Evolutionary conservation across 176 grass and related monocot genomes (phyloP).

Genomic region (Hordeum vulgare): DNA sequence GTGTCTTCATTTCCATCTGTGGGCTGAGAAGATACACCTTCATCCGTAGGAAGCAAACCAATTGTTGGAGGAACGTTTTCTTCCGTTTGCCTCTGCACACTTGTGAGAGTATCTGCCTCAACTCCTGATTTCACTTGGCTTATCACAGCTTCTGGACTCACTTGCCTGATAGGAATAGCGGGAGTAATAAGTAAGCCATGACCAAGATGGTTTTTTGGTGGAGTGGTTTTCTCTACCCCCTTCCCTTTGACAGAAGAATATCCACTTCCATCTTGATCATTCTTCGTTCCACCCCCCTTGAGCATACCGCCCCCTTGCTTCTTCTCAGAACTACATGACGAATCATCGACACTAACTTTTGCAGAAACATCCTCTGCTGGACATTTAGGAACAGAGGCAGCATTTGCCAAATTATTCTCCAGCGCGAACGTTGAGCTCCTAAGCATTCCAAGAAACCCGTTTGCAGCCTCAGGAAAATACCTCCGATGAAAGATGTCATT

Average conservation of each 20-base stretch:
- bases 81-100: not conserved
- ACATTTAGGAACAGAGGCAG: not conserved
- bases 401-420: not conserved
- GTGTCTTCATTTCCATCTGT: not conserved
- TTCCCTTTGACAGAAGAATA: slow-evolving; percentile 11
- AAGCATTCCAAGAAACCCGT: slow-evolving; percentile 38
- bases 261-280: slow-evolving; percentile 3
- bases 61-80: not conserved
- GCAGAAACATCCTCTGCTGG: not conserved
- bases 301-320: not conserved
- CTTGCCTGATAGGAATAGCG: slow-evolving; percentile 38
- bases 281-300: slow-evolving; percentile 18
- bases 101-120: not conserved
- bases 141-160: slow-evolving; percentile 23
- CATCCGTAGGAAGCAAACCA: not conserved
- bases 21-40: not conserved
- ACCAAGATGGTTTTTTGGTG: not conserved
- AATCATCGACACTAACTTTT: too few species aligned
- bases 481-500: slow-evolving; percentile 8
- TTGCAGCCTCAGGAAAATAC: slow-evolving; percentile 2
- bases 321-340: not conserved
- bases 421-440: slow-evolving; percentile 25
- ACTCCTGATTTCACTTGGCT: not conserved
- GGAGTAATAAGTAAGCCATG: slow-evolving; percentile 16
- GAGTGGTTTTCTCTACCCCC: not conserved